Evolutionary conservation across 2,329 filamentous ascomycete genomes (phyloP).

Genomic region (Calonectria fujianensis): DNA sequence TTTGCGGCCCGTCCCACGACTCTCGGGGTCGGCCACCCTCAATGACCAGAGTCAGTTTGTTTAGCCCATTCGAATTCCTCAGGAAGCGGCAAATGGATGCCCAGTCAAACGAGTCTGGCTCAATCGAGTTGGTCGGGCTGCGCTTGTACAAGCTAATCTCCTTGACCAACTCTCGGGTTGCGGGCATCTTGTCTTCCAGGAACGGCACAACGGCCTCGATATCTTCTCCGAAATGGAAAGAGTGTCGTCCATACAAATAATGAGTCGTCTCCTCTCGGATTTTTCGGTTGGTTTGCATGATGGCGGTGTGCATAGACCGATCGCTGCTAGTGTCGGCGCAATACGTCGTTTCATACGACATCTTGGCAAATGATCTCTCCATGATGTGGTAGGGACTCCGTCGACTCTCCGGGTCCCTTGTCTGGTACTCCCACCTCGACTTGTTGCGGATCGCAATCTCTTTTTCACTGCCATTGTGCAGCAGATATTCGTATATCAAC

Average conservation of each 20-base stretch:
- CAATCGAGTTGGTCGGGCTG: conserved; percentile 65
- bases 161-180: conserved; percentile 67
- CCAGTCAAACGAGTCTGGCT: conserved; percentile 68
- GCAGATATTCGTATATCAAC: conserved; percentile 66
- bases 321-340: conserved; percentile 47
- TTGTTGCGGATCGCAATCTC: conserved; percentile 64
- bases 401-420: conserved; percentile 39
- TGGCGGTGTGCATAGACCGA: conserved; percentile 63
- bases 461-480: conserved; percentile 63
- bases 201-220: conserved; percentile 78
- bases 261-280: conserved; percentile 74
- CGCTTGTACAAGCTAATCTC: conserved; percentile 73
- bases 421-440: conserved; percentile 52
- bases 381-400: conserved; percentile 65
- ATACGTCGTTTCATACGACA: conserved; percentile 74
- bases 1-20: conserved; percentile 68
- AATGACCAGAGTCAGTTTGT: conserved; percentile 69
- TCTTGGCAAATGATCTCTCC: conserved; percentile 62
- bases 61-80: conserved; percentile 61
- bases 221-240: conserved; percentile 76
- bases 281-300: conserved; percentile 67
- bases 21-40: conserved; percentile 73
- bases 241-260: conserved; percentile 73
- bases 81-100: conserved; percentile 72
- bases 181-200: conserved; percentile 72